Base-by-base conservation (phyloP, 2,329 filamentous ascomycete genomes). In the Colletotrichum melonis region DNA sequence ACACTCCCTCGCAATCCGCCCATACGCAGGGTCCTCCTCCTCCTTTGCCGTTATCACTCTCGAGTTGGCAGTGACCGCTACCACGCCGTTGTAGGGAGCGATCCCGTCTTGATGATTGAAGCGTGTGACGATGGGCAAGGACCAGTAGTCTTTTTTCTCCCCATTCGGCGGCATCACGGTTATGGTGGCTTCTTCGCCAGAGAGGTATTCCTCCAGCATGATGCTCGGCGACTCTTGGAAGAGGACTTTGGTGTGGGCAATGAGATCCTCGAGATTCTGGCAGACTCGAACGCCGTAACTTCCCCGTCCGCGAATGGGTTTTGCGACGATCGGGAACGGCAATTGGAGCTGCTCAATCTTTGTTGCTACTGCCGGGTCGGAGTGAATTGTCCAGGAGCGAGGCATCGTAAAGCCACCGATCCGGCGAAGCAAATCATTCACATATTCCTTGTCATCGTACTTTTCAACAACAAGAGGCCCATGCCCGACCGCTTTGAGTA, bases 241-340 rank as follows among this genome's bases (percentile, higher is more conserved):
- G 0, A 89, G 78, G 0, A 32, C 38, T 1, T 74, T 49, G 1
- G 82, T 74, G 74, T 88, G 86, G 0, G 72, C 28, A 0, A 62
- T 24, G 2, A 87, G 75, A 4, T 83, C 81, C 1, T 75, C 24
- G 4, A 73, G n/a, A 5, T 67, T 73, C 1, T 75, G 73, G 74
- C 86, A 89, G 2, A 88, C 78, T 73, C 85, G 87, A 52, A 88
- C 86, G 26, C 86, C 86, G 69, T 87, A 81, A 67, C 86, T 87
- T 1, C 86, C 86, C 4, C 87, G 80, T 8, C 87, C 87, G 5
- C 86, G 82, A 5, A 86, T 80, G 0, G 87, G 87, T 75, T 88
- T 88, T 0, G 78, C 86, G 1, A 88, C 83, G 9, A 88, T 75
- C 0, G 87, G 87, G 9, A 78, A 78, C 1, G 55, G 42, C 0